Base-by-base conservation (phyloP, 2,329 filamentous ascomycete species). In the Colletotrichum sp. region DNA sequence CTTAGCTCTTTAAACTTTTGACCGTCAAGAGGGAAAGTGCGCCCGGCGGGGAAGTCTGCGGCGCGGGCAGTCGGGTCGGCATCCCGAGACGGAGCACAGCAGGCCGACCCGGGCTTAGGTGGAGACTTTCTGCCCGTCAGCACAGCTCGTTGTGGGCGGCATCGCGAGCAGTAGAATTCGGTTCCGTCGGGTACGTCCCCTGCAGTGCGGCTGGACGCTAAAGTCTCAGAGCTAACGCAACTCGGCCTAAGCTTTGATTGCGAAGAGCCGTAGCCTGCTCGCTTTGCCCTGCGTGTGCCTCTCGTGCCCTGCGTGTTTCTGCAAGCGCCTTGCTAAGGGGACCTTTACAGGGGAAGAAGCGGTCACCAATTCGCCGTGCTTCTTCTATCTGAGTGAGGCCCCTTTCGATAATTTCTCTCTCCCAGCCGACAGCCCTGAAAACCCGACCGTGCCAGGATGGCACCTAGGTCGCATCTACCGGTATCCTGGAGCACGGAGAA, bases 171-270 rank as follows among this genome's bases (percentile, higher is more conserved):
- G 55, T 31, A 34, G 33, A 51, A n/a, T 21, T 34, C 33, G 31
- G 65, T n/a, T n/a, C 15, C 36, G 34, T 66, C 38, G 66, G 71
- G 5, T 57, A 31, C 38, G 38, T 55, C 71, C 71, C 71, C 71
- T 73, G 71, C 55, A 71, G 51, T 71, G 62, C 67, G 71, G 71
- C 71, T 73, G 71, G 61, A 43, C 71, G 68, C 68, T 73, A 73
- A 16, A 21, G n/a, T 29, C 18, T 24, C n/a, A 24, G n/a, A 33
- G 54, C 58, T 38, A 64, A 59, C 47, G 27, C 24, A 11, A 66
- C 59, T 18, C 21, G 33, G 51, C 27, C 36, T 70, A 51, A 57
- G 70, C 67, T 55, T 43, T 18, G 54, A 61, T 66, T 61, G 21
- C 70, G 59, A 38, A 51, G 59, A 61, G 61, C 16, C 47, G 6